Base-by-base conservation (phyloP, 768 basidiomycete species). In the Serendipita sp. region DNA sequence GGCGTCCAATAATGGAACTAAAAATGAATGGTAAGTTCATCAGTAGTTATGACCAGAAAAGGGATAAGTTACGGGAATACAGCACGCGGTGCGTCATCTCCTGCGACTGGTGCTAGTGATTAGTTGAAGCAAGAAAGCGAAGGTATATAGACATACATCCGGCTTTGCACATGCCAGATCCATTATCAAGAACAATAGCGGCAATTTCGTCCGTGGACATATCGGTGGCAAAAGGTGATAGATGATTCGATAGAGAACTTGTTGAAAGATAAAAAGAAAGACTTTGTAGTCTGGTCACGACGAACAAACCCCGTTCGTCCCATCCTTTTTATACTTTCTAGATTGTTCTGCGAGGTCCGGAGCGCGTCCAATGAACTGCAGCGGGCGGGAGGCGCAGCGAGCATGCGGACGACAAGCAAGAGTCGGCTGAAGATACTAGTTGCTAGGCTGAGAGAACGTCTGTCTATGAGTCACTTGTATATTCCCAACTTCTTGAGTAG, bases 81-180 rank as follows among this genome's bases (percentile, higher is more conserved):
- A 73, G 89, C 85, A 75, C 94, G 85, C 69, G 86, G 87, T 68
- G 86, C 86, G 77, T 96, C 89, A 74, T 95, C 87, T 73, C 86
- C 94, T 80, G 73, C 68, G 74, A 74, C 73, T 69, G 64, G 53
- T 63, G 65, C 65, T 53, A 66, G 33, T 27, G 10, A 34, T 60
- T 27, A 60, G 33, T 23, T 27, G 13, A 60, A 11, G 34, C 23
- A n/a, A 60, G 45, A 4, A 3, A 45, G 34, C 33, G 44, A 33
- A 50, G 50, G 40, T 37, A 37, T 44, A 23, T n/a, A 68, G 44
- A 86, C 87, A 71, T 75, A 91, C 89, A 92, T 78, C 96, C 95
- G 83, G 95, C 95, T 80, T 98, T 98, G 87, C 94, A 97, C 94
- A 97, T 98, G 77, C 94, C 95, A 73, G 94, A 97, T 73, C 91